Evolutionary conservation across 2,329 filamentous ascomycete species (phyloP), one percentile per base, ranked within the genome.

Genomic region (Chaetomium sp.): DNA sequence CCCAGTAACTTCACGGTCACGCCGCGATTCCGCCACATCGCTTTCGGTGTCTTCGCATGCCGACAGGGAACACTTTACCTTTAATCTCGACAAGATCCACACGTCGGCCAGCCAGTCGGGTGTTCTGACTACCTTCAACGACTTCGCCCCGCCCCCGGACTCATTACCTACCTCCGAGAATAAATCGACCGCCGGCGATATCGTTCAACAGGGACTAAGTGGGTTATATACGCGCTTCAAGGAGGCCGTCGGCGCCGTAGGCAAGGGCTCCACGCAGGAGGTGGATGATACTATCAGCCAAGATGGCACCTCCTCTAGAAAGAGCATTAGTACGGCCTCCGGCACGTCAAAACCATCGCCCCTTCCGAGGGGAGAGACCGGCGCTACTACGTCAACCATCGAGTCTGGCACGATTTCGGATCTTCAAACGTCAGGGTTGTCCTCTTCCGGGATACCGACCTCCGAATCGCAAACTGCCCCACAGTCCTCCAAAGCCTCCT

Each of bases 41-140:
- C 67, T 74, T 42, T 87, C 87, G 27, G 78, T 79, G 7, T 75
- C 79, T 2, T 77, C 82, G 1, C 82, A 84, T 57, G 78, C 86
- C 49, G 90, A 93, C 75, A 90, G 87, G 74, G 90, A 92, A 68
- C 88, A 91, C 64, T 82, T 94, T 45, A 87, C 90, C 38, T 86
- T 92, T 67, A 86, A 90, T 21, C 86, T 97, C 66, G 90, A 96
- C 77, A 89, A 91, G 72, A 97, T 97, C 70, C 94, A 97, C 77
- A 92, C 83, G 58, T 88, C 91, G 6, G 93, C 93, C n/a, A 96
- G 91, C 73, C 90, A 91, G 74, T 91, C 91, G 38, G 90, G 90
- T 68, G 86, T 88, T 38, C 82, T 98, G 56, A 98, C 94, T 2
- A 96, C 93, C 9, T 98, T 98, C 78, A 96, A 96, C 78, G 93